Conservation (phyloP, 306 rosid species). For the Medicago ruthenica region DNA sequence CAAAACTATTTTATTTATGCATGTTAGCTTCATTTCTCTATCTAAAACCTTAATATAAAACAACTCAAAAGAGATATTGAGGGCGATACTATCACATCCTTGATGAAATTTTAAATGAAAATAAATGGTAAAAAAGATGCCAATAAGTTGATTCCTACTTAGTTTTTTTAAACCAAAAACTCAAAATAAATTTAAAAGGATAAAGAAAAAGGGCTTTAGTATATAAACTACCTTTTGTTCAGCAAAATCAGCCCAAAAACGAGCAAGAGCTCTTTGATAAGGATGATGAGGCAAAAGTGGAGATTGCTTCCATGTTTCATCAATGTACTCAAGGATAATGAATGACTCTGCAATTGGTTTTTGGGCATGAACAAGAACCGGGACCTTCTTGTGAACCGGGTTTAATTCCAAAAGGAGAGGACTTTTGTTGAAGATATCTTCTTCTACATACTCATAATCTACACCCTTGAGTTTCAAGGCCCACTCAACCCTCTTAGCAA, state of each 20-base stretch:
- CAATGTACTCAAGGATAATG: slow-evolving; percentile 50
- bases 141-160: not conserved
- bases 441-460: slow-evolving; percentile 49
- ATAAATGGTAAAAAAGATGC: too few species aligned
- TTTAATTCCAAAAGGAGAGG: slow-evolving; percentile 45
- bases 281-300: slow-evolving; percentile 51
- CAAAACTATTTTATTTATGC: too few species aligned
- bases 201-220: not conserved
- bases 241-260: slow-evolving; percentile 49
- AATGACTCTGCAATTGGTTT: slow-evolving; percentile 41
- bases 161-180: not conserved
- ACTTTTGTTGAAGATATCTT: slow-evolving; percentile 50
- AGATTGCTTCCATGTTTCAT: slow-evolving; percentile 41
- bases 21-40: too few species aligned
- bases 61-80: too few species aligned
- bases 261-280: slow-evolving; percentile 41
- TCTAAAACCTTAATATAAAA: too few species aligned
- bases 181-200: not conserved
- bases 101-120: too few species aligned
- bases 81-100: too few species aligned
- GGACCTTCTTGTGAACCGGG: slow-evolving; percentile 48
- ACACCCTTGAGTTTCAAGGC: slow-evolving; percentile 38
- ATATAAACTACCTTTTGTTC: slow-evolving; percentile 46
- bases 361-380: slow-evolving; percentile 34
- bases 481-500: slow-evolving; percentile 47